phyloP scores from a whole-genome alignment of 345 rosid species.

The Acer campestre region DNA sequence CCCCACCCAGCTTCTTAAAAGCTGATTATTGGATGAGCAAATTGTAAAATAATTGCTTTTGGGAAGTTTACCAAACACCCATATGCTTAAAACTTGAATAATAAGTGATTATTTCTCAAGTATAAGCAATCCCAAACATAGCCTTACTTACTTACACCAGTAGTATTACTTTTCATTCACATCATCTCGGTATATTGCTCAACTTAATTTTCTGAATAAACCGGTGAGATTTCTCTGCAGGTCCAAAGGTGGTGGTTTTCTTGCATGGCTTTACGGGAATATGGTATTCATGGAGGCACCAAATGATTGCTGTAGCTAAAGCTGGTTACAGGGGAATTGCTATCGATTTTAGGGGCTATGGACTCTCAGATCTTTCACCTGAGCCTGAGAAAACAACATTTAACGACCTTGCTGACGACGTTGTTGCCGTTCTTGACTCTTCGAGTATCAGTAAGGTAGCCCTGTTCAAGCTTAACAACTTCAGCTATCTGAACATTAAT shows the following conservation, averaged over 20 bases:
- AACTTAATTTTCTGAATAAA: background rate
- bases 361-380: conserved; percentile 38
- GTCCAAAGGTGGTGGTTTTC: conserved; percentile 35
- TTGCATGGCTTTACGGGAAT: conserved; percentile 42
- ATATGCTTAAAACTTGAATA: no score
- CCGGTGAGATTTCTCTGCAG: conserved; percentile 12
- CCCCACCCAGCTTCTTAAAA: no score
- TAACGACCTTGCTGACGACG: conserved; percentile 33
- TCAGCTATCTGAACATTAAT: no score
- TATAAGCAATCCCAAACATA: no score
- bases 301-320: conserved; percentile 36
- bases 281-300: conserved; percentile 54
- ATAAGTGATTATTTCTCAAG: no score
- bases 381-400: conserved; percentile 37
- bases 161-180: background rate
- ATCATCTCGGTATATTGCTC: background rate
- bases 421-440: conserved; percentile 36
- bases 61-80: no score
- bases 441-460: conserved; percentile 32
- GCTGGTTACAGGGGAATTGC: conserved; percentile 37
- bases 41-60: no score
- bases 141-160: background rate
- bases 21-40: no score
- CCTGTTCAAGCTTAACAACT: background rate
- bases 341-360: conserved; percentile 47